Percentiles rank a stretch among this genome's conserved stretches.
phyloP scores from a whole-genome alignment of 2,329 filamentous ascomycete genomes.

The Aspergillus alliaceus region DNA sequence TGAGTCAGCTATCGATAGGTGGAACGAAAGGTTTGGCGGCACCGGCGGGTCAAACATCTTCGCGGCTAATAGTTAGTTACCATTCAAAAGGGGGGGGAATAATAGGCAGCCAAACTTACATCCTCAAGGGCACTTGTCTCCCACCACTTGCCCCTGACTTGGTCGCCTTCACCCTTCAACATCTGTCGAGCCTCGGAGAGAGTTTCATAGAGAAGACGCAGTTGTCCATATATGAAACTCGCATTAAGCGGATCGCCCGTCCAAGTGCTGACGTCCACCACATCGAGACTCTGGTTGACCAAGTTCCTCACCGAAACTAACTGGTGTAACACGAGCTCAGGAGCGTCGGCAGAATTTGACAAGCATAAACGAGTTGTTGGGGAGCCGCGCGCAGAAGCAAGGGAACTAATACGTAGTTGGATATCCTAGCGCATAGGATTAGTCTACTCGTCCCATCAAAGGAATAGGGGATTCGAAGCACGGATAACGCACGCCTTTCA shows the following conservation, averaged over 20 bases:
- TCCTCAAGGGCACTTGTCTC: slow-evolving; percentile 56
- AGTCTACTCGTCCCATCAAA: background rate
- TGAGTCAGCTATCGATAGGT: slow-evolving; percentile 69
- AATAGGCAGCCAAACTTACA: slow-evolving; percentile 46
- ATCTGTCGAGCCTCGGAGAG: slow-evolving; percentile 60
- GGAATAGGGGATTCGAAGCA: background rate
- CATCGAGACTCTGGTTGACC: slow-evolving; percentile 79
- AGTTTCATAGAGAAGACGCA: slow-evolving; percentile 60
- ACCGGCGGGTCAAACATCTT: slow-evolving; percentile 63
- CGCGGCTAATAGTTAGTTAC: background rate
- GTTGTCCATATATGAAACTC: slow-evolving; percentile 58
- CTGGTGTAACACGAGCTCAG: slow-evolving; percentile 64
- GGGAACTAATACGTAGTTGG: slow-evolving; percentile 65
- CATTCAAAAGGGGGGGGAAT: background rate
- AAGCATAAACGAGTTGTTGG: slow-evolving; percentile 53
- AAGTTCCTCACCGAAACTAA: slow-evolving; percentile 72
- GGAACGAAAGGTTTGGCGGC: slow-evolving; percentile 68
- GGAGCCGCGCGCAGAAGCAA: slow-evolving; percentile 53
- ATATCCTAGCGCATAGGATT: slow-evolving; percentile 57
- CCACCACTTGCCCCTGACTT: slow-evolving; percentile 55
- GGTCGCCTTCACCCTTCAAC: slow-evolving; percentile 56
- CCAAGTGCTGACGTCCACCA: slow-evolving; percentile 75
- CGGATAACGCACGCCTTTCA: slow-evolving; percentile 71
- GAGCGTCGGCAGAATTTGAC: slow-evolving; percentile 54
- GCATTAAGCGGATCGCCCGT: slow-evolving; percentile 65